Base-by-base conservation (phyloP, 148 eudicot species). In the Amaranthus cruentus region DNA sequence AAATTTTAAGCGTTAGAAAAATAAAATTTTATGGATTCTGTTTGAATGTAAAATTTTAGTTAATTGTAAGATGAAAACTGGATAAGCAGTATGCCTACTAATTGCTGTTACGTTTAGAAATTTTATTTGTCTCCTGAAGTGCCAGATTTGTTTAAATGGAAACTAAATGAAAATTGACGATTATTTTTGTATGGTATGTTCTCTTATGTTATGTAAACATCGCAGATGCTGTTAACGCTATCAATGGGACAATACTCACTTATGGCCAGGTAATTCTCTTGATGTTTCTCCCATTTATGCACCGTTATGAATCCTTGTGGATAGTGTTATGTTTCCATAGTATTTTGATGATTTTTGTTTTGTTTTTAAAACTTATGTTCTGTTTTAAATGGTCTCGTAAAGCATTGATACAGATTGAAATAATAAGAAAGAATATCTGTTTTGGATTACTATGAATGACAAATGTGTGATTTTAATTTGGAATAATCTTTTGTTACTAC, bases 171-270 rank as follows among this genome's bases (percentile, higher is more conserved):
- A 73, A 47, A 73, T 62, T 21, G 1, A 55, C 38, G 1, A 28
- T 28, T 28, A 28, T 28, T 28, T 28, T 49, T n/a, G 62, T 55
- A 44, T 48, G n/a, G 68, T 48, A 55, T 61, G 52, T 42, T 62
- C 68, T 28, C 0, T 0, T 50, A 13, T 49, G 59, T 6, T 70
- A 12, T 65, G 46, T 44, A 50, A 60, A 54, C 21, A 21, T 79
- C 38, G 48, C 87, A 91, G 97, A 88, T 83, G 92, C 83, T 66
- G 77, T 88, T 55, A 83, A 83, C 74, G 94, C 81, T 54, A 77
- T 86, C 60, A 93, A 91, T 79, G 98, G 98, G 66, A 87, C 95
- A 62, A 80, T 93, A 74, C 85, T 93, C 75, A 85, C 91, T 46
- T 93, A 91, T 67, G 98, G 98, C 52, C 98, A 93, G 92, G 97